phyloP scores from a whole-genome alignment of 2,329 filamentous ascomycete species.

The Diaporthe australafricana region DNA sequence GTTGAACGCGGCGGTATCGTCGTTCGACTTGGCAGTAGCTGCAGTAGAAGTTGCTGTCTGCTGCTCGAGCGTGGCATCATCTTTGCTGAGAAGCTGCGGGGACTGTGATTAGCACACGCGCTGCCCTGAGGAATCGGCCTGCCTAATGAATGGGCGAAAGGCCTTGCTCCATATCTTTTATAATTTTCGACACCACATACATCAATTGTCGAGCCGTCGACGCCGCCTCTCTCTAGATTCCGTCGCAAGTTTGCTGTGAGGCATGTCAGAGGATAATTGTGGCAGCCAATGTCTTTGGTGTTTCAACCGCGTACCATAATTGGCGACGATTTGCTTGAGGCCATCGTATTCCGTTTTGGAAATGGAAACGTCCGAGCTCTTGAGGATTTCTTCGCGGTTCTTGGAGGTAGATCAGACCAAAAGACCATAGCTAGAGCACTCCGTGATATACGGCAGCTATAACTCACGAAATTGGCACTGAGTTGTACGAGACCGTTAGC shows the following conservation, averaged over 20 bases:
- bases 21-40: conserved; percentile 1
- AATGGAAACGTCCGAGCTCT: conserved; percentile 62
- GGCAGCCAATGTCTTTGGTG: conserved; percentile 28
- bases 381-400: conserved; percentile 46
- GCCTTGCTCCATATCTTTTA: background rate
- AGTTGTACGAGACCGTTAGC: background rate
- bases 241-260: conserved; percentile 55
- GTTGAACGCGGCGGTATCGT: conserved; percentile 2
- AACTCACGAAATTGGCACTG: conserved; percentile 62
- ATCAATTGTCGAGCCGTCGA: conserved; percentile 58
- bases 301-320: conserved; percentile 62
- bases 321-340: conserved; percentile 62
- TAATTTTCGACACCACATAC: conserved; percentile 55
- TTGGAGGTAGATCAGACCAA: conserved; percentile 28
- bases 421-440: conserved; percentile 17
- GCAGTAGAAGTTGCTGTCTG: background rate
- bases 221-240: conserved; percentile 63
- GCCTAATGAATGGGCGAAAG: background rate
- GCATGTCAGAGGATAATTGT: conserved; percentile 34
- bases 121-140: background rate
- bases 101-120: background rate
- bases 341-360: conserved; percentile 70
- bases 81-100: conserved; percentile 44
- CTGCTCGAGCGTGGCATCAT: conserved; percentile 43
- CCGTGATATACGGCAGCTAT: conserved; percentile 20